Evolutionary conservation across 768 basidiomycete genomes (phyloP).

Genomic region (Mycena alexandri): DNA sequence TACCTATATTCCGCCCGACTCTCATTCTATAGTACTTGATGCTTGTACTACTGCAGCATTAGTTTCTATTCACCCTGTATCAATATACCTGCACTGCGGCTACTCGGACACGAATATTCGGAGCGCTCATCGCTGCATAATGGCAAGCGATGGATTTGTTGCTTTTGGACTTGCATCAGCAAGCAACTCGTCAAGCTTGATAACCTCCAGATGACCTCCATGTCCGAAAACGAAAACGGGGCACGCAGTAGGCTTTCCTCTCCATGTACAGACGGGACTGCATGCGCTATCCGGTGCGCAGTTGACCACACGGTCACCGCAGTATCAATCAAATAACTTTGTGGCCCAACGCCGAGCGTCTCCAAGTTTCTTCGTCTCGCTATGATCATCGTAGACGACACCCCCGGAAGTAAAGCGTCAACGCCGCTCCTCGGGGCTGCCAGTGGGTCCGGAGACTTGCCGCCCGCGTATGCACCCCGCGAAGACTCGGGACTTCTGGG

Average conservation of each 20-base stretch:
- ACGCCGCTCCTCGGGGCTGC: constrained; percentile 30
- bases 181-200: too few relatives aligned
- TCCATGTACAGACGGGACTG: too few relatives aligned
- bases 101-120: too few relatives aligned
- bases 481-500: constrained; percentile 7
- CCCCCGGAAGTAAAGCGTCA: constrained; percentile 23
- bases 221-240: too few relatives aligned
- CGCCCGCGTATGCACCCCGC: constrained; percentile 32
- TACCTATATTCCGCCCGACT: constrained; percentile 12
- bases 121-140: too few relatives aligned
- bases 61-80: too few relatives aligned
- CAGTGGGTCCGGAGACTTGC: constrained; percentile 20
- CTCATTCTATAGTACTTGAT: constrained; percentile 17
- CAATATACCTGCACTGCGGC: too few relatives aligned
- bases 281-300: background rate
- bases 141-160: too few relatives aligned
- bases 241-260: too few relatives aligned
- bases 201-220: too few relatives aligned
- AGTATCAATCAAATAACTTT: constrained; percentile 17
- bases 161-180: too few relatives aligned
- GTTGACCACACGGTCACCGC: too few relatives aligned
- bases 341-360: background rate
- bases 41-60: constrained; percentile 3
- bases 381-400: constrained; percentile 33
- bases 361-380: constrained; percentile 4